Base-by-base conservation (phyloP, 2,329 filamentous ascomycete species). In the Paraphoma sp. region DNA sequence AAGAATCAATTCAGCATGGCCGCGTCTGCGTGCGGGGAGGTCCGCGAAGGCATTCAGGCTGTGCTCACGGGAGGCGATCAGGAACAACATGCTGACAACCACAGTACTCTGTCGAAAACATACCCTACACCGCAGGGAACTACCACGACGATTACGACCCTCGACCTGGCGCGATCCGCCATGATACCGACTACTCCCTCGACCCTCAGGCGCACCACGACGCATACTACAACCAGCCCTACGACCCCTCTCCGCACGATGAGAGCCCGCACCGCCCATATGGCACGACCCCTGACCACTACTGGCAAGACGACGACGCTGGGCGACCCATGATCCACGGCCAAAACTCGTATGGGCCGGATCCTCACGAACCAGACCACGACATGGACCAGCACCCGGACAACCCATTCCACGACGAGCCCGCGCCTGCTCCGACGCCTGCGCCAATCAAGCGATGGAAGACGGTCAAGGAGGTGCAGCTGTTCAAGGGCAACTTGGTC, bases 401-500 rank as follows among this genome's bases (percentile, higher is more conserved):
- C 46, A 66, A 67, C 40, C 68, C 65, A 11, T 79, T 77, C 57
- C 67, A 76, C 18, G 79, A 82, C 54, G 74, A 79, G 31, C 76
- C 78, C 11, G 62, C 73, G 61, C 80, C 80, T 58, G 81, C 82
- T 52, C 81, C 84, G 17, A 83, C 82, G 63, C 85, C 82, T 53
- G 85, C 81, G 61, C 85, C 85, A 4, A 87, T 98, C 65, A 89
- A 91, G 76, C 86, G 95, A 75, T 98, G 92, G 91, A 99, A 98
- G 83, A 99, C 95, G 0, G 94, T 99, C 47, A 99, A 98, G 80
- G 92, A 97, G 81, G 94, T 99, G n/a, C 89, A 96, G 69, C 80
- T 99, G 51, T 99, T 97, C 83, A 90, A 96, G 65, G 95, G 95
- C 62, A 99, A 99, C 78, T 85, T 99, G 69, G 93, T 99, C 38